Evolutionary conservation across 1,284 basidiomycete species (phyloP), one percentile per base, ranked within the genome.

Genomic region (Chalciporus sp.): DNA sequence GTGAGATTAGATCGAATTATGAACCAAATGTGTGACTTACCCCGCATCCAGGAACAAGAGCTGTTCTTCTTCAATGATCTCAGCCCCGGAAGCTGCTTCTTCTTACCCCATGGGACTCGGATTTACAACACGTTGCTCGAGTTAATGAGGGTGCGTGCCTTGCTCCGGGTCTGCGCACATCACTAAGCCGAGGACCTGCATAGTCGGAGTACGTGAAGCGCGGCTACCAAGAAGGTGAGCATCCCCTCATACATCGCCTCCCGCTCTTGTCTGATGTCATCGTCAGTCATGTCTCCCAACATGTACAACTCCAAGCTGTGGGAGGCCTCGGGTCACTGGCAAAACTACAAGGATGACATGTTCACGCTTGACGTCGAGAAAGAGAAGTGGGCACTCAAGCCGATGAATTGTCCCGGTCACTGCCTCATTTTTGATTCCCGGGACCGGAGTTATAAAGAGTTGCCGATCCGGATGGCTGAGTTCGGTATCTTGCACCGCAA

Each of bases 381-480:
- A 76, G 95, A 98, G 74, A 84, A 84, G 66, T 97, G 92, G 84
- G 95, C 82, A 1, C 79, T 96, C 55, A 98, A 98, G 76, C 97
- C 97, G 17, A 99, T 99, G 97, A 99, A 99, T 75, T 99, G 97
- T 72, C 97, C 97, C 0, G 96, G 96, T 9, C 97, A 99, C 74
- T 95, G 93, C 72, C 75, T 99, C 56, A 94, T 99, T 68, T 99
- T 99, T 68, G 96, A 94, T 73, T 90, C 92, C 17, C 84, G 93
- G 58, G 96, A 98, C 72, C 86, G 97, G 58, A 91, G 88, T 57
- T 98, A 98, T 79, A 92, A 90, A 72, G 97, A 99, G 74, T 80
- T 99, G 19, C 97, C 97, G 2, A 86, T 99, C 61, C 87, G 97
- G 19, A 92, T 98, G 86, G 97, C 97, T 16, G 97, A 99, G 71